phyloP scores from a whole-genome alignment of 2,329 filamentous ascomycete genomes.

The Cercospora janseana region DNA sequence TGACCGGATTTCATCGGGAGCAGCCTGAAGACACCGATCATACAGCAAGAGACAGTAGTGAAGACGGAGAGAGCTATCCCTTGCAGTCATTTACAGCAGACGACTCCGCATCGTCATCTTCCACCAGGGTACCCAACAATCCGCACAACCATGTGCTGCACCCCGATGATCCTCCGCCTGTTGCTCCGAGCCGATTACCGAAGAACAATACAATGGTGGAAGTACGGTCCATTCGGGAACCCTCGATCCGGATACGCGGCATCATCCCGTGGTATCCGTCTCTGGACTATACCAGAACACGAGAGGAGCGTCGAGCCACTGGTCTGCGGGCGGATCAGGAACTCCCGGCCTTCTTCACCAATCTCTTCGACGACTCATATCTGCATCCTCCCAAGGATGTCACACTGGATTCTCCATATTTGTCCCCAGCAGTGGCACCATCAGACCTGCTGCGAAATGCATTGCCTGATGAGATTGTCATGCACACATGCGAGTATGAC shows the following conservation, averaged over 20 bases:
- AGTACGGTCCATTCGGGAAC: slow-evolving; percentile 15
- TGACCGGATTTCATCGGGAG: slow-evolving; percentile 35
- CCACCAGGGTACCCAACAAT: slow-evolving; percentile 24
- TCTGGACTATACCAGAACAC: slow-evolving; percentile 60
- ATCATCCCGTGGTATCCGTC: slow-evolving; percentile 63
- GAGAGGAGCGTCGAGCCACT: slow-evolving; percentile 57
- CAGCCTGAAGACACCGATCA: not conserved
- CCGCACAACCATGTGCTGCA: slow-evolving; percentile 17
- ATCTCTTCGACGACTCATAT: slow-evolving; percentile 53
- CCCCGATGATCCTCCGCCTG: slow-evolving; percentile 18
- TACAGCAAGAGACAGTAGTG: not conserved
- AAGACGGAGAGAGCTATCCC: not conserved
- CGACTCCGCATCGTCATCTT: slow-evolving; percentile 19
- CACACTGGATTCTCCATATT: slow-evolving; percentile 56
- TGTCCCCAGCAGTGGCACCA: slow-evolving; percentile 57
- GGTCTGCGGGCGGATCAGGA: slow-evolving; percentile 54
- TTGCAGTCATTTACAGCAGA: slow-evolving; percentile 13
- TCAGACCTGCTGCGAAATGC: slow-evolving; percentile 52
- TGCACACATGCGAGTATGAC: slow-evolving; percentile 65
- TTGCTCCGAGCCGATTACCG: slow-evolving; percentile 1
- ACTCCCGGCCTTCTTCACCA: slow-evolving; percentile 51
- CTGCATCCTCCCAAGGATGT: slow-evolving; percentile 46
- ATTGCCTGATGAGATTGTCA: slow-evolving; percentile 59
- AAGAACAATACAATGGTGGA: slow-evolving; percentile 16
- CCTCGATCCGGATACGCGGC: slow-evolving; percentile 51